phyloP scores from a whole-genome alignment of 2,329 filamentous ascomycete genomes.

The Phaeosphaeria sp. region DNA sequence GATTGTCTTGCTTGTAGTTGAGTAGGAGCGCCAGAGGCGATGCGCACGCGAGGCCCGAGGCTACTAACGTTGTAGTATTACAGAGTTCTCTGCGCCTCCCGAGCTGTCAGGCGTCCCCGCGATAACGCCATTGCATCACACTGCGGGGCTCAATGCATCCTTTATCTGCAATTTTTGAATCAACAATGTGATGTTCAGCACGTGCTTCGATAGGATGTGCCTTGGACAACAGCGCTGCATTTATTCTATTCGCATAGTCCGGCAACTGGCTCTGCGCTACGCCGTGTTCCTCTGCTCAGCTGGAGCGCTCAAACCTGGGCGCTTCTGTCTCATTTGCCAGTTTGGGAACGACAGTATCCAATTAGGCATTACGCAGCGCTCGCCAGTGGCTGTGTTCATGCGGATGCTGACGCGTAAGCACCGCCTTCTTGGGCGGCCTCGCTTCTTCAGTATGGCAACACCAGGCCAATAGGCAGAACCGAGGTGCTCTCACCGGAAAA shows the following conservation, averaged over 20 bases:
- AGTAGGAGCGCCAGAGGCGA: not conserved
- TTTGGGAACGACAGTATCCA: not conserved
- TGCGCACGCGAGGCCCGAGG: not conserved
- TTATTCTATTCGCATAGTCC: not conserved
- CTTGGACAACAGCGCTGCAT: not conserved
- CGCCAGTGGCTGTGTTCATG: not conserved
- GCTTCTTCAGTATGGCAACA: not conserved
- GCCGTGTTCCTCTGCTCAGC: not conserved
- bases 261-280: not conserved
- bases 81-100: not conserved
- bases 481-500: not conserved
- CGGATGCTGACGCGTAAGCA: not conserved
- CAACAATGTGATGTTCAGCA: not conserved
- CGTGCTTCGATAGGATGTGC: not conserved
- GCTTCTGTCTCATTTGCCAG: not conserved
- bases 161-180: too few relatives aligned
- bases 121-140: not conserved
- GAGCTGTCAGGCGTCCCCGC: not conserved
- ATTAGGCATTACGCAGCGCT: not conserved
- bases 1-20: not conserved
- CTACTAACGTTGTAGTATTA: too few relatives aligned
- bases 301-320: not conserved
- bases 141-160: too few relatives aligned
- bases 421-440: not conserved
- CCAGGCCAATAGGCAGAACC: not conserved